Evolutionary conservation across 1,139 yeast genomes (phyloP).

Genomic region (Suhomyces coccinellae): DNA sequence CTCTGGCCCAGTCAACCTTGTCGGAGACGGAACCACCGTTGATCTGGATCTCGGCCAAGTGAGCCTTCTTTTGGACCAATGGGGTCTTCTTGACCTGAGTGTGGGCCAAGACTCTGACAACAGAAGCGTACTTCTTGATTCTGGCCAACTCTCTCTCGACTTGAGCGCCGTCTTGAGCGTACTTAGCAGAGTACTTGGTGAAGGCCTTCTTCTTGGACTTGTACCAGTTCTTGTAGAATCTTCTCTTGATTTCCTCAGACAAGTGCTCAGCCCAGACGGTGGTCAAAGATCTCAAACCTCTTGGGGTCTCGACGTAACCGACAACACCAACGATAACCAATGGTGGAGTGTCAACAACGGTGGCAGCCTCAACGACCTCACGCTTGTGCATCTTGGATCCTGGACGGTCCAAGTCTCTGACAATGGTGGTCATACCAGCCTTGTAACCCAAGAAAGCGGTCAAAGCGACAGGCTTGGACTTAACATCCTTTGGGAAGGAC

Average conservation of each 20-base stretch:
- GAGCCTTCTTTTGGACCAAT: conserved; percentile 99
- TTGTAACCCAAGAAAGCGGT: conserved; percentile 99
- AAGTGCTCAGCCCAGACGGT: conserved; percentile 99
- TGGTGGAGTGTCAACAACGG: conserved; percentile 99
- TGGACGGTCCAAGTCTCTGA: conserved; percentile 99
- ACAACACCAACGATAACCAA: conserved; percentile 99
- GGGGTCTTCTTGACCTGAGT: conserved; percentile 99
- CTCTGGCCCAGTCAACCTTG: conserved; percentile 98
- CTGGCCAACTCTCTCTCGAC: conserved; percentile 97
- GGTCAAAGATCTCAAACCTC: conserved; percentile 99
- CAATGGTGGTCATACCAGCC: conserved; percentile 99
- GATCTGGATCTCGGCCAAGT: conserved; percentile 98
- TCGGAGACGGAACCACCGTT: conserved; percentile 99
- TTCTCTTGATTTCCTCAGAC: conserved; percentile 98
- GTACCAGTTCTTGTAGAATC: conserved; percentile 99
- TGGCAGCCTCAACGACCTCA: conserved; percentile 99
- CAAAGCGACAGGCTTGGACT: conserved; percentile 97
- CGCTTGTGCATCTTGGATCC: conserved; percentile 99
- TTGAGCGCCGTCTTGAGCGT: conserved; percentile 87
- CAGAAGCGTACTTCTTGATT: conserved; percentile 97
- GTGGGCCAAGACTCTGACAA: conserved; percentile 98
- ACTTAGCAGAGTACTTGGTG: conserved; percentile 99
- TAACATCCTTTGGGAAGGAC: conserved; percentile 99
- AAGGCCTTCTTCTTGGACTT: conserved; percentile 99
- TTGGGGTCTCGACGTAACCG: conserved; percentile 99